Evolutionary conservation across 345 rosid species (phyloP), one percentile per base, ranked within the genome.

Genomic region (Brassica nigra): DNA sequence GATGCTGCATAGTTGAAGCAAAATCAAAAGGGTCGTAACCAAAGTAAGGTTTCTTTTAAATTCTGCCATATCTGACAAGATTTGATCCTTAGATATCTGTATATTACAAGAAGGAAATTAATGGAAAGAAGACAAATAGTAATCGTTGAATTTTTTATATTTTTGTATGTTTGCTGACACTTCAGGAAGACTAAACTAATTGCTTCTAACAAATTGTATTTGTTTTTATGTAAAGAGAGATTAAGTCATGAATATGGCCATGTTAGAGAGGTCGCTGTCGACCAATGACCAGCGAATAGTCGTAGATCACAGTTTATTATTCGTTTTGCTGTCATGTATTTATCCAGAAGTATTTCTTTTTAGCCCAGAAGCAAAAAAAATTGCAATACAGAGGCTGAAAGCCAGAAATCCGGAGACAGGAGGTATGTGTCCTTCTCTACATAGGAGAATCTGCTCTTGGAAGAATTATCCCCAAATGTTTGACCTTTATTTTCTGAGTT

Each of bases 1-100:
- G 74, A 15, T 57, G 64, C 58, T 63, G 69, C 75, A 80, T 15
- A 61, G 73, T 31, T 74, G 68, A 6, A 79, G 30, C 6, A 74
- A 37, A 49, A 62, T 66, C 15, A 85, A 8, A 86, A 80, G 3
- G 70, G 59, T 65, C 2, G 73, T 55, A 4, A 42, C 36, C 1
- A 71, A 66, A 72, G 77, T 66, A 8, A 29, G 44, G 29, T 10
- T 29, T 65, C 18, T 71, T 15, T 18, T 29, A 37, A 36, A 29
- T 8, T 0, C 8, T 55, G 61, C 47, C 81, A 78, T 78, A 52
- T 37, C 10, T 64, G 59, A 65, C 15, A 37, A 8, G 20, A 23
- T 70, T 31, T 77, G 64, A 77, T 52, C 42, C 4, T 23, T 6
- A 34, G 44, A 42, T 42, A 30, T 68, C 27, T 71, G 8, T 71